These are phyloP conservation scores for Maudiozyma barnettii DNA, from an alignment of 805 yeast genomes.

Conservation along the genomic window DNA sequence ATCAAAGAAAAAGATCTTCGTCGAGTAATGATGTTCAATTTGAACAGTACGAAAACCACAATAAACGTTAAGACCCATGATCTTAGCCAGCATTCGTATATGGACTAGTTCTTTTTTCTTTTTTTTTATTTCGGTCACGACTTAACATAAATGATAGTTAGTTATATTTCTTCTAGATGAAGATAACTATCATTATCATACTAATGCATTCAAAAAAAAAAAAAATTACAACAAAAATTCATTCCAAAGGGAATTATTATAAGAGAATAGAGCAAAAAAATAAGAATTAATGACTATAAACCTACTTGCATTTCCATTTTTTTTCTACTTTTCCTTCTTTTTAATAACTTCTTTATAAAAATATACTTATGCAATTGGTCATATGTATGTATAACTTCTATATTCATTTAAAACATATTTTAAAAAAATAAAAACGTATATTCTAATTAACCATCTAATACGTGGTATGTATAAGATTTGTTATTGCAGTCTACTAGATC, in stretches of 20 bases:
- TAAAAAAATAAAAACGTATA: background rate
- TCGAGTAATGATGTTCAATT: conserved; percentile 21
- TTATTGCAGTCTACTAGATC: too few species aligned
- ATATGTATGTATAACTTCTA: background rate
- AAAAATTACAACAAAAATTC: background rate
- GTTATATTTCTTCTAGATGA: background rate
- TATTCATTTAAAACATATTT: background rate
- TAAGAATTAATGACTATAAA: too few species aligned
- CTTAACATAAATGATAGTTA: background rate
- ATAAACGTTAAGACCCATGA: conserved; percentile 7
- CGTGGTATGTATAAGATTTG: too few species aligned
- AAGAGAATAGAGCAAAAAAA: too few species aligned
- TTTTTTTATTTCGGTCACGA: background rate
- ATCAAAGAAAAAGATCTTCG: conserved; percentile 21
- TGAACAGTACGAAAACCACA: conserved; percentile 12
- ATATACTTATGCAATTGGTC: background rate
- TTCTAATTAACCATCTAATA: background rate
- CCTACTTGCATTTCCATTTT: too few species aligned
- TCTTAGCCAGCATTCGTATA: background rate
- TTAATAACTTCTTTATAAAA: background rate
- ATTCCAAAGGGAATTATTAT: too few species aligned
- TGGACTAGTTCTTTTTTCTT: background rate
- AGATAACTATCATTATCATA: background rate
- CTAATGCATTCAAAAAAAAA: background rate
- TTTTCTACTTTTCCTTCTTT: too few species aligned